A percentile compares a stretch with the other conserved stretches of the same genome.
phyloP scores from a whole-genome alignment of 116 monocot genomes.

The Dioscorea cayenensis region DNA sequence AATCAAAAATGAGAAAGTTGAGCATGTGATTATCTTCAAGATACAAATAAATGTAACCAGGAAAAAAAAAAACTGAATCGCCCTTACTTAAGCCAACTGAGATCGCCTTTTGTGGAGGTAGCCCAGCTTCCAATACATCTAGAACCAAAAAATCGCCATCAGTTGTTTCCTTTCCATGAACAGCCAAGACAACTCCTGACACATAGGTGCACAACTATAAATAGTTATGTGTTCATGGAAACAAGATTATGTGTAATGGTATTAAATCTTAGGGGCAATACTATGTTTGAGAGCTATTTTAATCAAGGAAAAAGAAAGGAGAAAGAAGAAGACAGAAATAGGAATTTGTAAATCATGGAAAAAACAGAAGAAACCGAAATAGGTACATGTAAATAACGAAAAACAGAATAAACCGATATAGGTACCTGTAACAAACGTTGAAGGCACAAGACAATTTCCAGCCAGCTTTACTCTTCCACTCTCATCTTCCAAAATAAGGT shows the following conservation, averaged over 20 bases:
- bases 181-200: conserved; percentile 70
- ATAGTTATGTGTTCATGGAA: background rate
- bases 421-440: conserved; percentile 76
- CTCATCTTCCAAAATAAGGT: conserved; percentile 96
- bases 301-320: background rate
- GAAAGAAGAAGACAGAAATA: background rate
- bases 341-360: background rate
- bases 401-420: background rate
- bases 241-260: too few species aligned
- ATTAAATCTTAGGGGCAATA: background rate
- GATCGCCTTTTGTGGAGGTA: conserved; percentile 54
- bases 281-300: background rate
- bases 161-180: conserved; percentile 87
- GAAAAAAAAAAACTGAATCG: background rate
- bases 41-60: background rate
- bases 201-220: background rate
- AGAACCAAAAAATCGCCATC: conserved; percentile 80
- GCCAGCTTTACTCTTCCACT: conserved; percentile 90
- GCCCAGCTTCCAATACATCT: conserved; percentile 76
- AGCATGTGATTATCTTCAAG: background rate
- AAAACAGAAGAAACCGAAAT: background rate
- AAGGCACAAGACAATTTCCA: conserved; percentile 53
- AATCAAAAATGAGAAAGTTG: background rate
- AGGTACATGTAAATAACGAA: background rate
- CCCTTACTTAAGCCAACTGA: conserved; percentile 30